Conservation (phyloP, 805 yeast genomes). For the Kodamaea sagamina region DNA sequence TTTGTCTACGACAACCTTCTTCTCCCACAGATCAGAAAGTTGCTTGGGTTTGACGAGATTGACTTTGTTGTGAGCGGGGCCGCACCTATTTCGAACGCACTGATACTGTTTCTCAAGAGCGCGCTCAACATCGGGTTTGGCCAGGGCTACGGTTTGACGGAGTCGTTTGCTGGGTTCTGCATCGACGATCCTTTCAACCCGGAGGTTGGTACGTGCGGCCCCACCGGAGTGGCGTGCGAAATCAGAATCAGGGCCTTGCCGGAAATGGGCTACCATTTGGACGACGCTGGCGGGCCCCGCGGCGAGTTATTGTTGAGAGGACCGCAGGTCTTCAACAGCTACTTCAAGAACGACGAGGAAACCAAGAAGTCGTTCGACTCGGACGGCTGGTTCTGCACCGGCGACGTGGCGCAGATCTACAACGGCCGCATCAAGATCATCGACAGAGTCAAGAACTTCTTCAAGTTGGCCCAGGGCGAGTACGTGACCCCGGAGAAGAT, state of each 20-base stretch:
- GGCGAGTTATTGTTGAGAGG: slow-evolving; percentile 32
- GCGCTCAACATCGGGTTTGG: slow-evolving; percentile 26
- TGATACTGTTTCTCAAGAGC: slow-evolving; percentile 27
- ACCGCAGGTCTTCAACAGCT: slow-evolving; percentile 26
- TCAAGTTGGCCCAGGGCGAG: slow-evolving; percentile 36
- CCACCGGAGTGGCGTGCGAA: slow-evolving; percentile 21
- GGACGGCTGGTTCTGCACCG: slow-evolving; percentile 34
- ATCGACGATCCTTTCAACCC: slow-evolving; percentile 21
- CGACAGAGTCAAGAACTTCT: slow-evolving; percentile 36
- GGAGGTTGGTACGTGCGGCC: slow-evolving; percentile 28
- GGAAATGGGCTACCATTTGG: slow-evolving; percentile 24
- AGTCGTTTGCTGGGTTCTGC: slow-evolving; percentile 28
- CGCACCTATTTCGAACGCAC: slow-evolving; percentile 26
- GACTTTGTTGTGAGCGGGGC: slow-evolving; percentile 27
- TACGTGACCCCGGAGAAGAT: slow-evolving; percentile 35
- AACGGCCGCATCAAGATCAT: slow-evolving; percentile 27
- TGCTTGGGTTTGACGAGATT: slow-evolving; percentile 35
- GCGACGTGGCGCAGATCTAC: slow-evolving; percentile 23
- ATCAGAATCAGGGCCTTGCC: slow-evolving; percentile 26
- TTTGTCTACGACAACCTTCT: slow-evolving; percentile 17
- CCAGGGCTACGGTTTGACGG: slow-evolving; percentile 41
- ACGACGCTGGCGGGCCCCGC: slow-evolving; percentile 28
- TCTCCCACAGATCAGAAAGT: slow-evolving; percentile 36
- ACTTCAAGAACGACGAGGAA: slow-evolving; percentile 29
- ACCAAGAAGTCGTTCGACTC: slow-evolving; percentile 21